Percentiles rank a stretch among this genome's conserved stretches.
These are phyloP conservation scores for Chaetomiaceae sp. DNA, from an alignment of 2,329 filamentous ascomycete species.

Conservation along the genomic window DNA sequence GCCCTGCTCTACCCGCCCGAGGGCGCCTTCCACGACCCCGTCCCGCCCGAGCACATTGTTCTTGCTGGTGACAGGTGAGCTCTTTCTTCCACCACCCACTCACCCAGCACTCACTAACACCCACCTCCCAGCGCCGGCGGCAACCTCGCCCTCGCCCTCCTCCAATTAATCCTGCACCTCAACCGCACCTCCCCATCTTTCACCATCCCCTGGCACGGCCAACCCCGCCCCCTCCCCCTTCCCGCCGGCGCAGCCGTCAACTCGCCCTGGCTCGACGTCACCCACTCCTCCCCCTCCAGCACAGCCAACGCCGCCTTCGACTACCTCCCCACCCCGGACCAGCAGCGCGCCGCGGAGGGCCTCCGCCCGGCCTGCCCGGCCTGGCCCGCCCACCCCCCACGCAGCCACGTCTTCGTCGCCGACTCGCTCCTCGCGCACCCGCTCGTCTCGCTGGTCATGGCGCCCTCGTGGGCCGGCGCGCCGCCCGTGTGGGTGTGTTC, in stretches of 20 bases:
- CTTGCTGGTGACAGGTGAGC: slow-evolving; percentile 61
- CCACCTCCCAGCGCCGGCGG: slow-evolving; percentile 57
- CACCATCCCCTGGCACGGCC: slow-evolving; percentile 54
- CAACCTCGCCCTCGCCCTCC: slow-evolving; percentile 59
- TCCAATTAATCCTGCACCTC: slow-evolving; percentile 64
- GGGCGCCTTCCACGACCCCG: slow-evolving; percentile 58
- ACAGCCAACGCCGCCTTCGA: slow-evolving; percentile 50
- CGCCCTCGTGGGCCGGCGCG: slow-evolving; percentile 50
- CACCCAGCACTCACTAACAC: neutral
- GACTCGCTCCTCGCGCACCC: slow-evolving; percentile 57
- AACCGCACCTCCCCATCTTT: slow-evolving; percentile 30
- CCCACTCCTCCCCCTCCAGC: slow-evolving; percentile 54
- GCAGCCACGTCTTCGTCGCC: slow-evolving; percentile 48
- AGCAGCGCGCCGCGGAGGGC: slow-evolving; percentile 27
- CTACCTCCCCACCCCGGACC: slow-evolving; percentile 49
- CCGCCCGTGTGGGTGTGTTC: slow-evolving; percentile 63
- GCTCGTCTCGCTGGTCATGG: slow-evolving; percentile 43
- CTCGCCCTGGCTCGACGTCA: slow-evolving; percentile 68
- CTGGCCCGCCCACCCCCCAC: slow-evolving; percentile 53
- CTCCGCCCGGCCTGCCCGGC: slow-evolving; percentile 40
- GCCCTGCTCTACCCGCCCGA: slow-evolving; percentile 65
- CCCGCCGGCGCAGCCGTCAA: slow-evolving; percentile 59
- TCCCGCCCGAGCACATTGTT: slow-evolving; percentile 60
- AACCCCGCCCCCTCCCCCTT: slow-evolving; percentile 52
- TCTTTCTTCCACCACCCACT: neutral